phyloP scores from a whole-genome alignment of 2,329 filamentous ascomycete genomes.

The Penicillium olsonii region DNA sequence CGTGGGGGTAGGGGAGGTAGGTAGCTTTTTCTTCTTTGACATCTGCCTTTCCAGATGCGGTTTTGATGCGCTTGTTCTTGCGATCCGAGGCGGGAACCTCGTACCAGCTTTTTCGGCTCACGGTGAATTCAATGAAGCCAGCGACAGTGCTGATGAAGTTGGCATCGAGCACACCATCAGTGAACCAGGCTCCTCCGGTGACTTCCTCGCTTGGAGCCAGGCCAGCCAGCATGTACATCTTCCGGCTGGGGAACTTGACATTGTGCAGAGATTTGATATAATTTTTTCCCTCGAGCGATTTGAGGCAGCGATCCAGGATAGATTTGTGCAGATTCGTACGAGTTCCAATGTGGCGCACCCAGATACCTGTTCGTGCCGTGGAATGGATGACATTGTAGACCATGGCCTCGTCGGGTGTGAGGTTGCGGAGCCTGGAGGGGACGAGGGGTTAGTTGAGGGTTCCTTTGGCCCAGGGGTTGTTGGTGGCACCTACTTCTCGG shows the following conservation, averaged over 20 bases:
- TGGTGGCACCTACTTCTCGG: conserved; percentile 45
- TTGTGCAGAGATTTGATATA: conserved; percentile 89
- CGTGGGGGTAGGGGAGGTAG: conserved; percentile 58
- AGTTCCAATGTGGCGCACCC: conserved; percentile 81
- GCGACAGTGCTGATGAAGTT: conserved; percentile 81
- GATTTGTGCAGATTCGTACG: conserved; percentile 82
- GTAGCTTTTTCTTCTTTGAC: conserved; percentile 33
- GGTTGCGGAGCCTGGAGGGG: conserved; percentile 40
- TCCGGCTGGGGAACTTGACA: conserved; percentile 85
- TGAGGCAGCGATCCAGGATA: conserved; percentile 77
- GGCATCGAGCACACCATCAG: conserved; percentile 84
- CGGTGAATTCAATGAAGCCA: conserved; percentile 70
- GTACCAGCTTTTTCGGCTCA: conserved; percentile 72
- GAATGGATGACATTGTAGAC: conserved; percentile 90
- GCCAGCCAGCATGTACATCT: conserved; percentile 91
- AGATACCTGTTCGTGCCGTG: conserved; percentile 81
- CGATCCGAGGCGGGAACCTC: conserved; percentile 44
- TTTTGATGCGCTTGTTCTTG: conserved; percentile 46
- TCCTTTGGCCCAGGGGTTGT: not conserved
- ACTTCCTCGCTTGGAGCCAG: conserved; percentile 85
- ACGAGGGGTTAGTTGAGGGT: conserved; percentile 10
- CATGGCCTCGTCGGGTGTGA: conserved; percentile 71
- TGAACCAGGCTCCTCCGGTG: conserved; percentile 93
- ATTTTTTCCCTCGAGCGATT: conserved; percentile 76
- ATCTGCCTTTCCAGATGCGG: conserved; percentile 34